Conservation (phyloP, 805 yeast species). For the Saturnispora galanensis region DNA sequence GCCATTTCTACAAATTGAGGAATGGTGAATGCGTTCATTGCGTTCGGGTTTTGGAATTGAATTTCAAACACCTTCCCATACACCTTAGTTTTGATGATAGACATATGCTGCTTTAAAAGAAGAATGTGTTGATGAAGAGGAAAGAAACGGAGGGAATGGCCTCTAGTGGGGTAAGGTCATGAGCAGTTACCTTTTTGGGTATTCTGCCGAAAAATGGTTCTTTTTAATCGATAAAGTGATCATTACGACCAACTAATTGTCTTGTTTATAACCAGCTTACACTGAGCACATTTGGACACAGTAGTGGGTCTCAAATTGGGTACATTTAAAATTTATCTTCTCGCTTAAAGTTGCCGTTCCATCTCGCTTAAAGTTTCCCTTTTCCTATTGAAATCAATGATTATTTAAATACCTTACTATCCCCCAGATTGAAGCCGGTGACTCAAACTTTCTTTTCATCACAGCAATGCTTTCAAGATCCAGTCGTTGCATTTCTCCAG, state of each 20-base stretch:
- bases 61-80: conserved; percentile 34
- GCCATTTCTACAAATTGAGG: conserved; percentile 56
- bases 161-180: background rate
- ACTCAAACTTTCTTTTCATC: background rate
- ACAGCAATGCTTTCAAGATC: conserved; percentile 7
- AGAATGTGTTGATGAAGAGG: background rate
- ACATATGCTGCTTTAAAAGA: background rate
- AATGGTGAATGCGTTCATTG: conserved; percentile 57
- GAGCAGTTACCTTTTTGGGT: background rate
- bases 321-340: background rate
- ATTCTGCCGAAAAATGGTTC: background rate
- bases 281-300: no score
- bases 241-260: no score
- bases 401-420: conserved; percentile 3
- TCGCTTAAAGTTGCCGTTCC: conserved; percentile 4
- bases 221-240: no score
- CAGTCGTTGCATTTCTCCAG: background rate
- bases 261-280: no score
- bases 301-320: background rate
- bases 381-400: background rate
- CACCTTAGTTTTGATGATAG: conserved; percentile 8
- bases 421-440: background rate
- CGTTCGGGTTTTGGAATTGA: conserved; percentile 51
- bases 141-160: conserved; percentile 1
- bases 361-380: background rate